These are phyloP conservation scores for Candida hispaniensis DNA, from an alignment of 805 yeast genomes.

Conservation along the genomic window DNA sequence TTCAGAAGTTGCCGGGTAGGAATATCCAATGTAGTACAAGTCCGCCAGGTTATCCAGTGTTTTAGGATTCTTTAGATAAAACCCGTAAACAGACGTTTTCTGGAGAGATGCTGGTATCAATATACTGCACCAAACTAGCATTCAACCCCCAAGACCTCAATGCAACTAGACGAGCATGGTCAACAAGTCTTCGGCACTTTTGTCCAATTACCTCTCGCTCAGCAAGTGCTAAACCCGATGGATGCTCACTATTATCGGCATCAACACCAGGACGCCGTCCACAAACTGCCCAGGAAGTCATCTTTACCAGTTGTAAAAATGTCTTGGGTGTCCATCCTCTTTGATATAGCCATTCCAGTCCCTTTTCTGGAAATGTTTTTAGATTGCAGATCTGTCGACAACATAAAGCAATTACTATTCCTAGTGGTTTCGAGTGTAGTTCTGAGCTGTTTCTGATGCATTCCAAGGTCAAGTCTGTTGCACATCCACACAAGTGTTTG, in stretches of 20 bases:
- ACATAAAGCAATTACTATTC: slow-evolving; percentile 75
- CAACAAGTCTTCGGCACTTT: slow-evolving; percentile 61
- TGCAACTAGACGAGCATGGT: slow-evolving; percentile 54
- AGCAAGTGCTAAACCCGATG: slow-evolving; percentile 35
- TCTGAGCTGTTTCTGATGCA: slow-evolving; percentile 39
- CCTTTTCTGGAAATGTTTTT: slow-evolving; percentile 41
- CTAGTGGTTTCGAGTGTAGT: slow-evolving; percentile 3
- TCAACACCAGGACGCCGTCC: slow-evolving; percentile 41
- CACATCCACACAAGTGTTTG: slow-evolving; percentile 88
- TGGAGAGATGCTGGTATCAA: slow-evolving; percentile 44
- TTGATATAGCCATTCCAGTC: slow-evolving; percentile 33
- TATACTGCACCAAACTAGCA: slow-evolving; percentile 50
- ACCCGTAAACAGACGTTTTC: slow-evolving; percentile 69
- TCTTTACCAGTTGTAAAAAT: slow-evolving; percentile 41
- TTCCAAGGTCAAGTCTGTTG: slow-evolving; percentile 74
- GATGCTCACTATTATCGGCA: slow-evolving; percentile 36
- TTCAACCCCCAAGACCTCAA: slow-evolving; percentile 28
- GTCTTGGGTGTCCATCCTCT: slow-evolving; percentile 24
- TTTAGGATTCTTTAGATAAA: no score
- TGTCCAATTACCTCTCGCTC: slow-evolving; percentile 55
- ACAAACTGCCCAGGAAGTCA: slow-evolving; percentile 85
- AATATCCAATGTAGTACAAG: slow-evolving; percentile 26
- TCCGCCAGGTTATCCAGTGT: no score
- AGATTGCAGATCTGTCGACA: slow-evolving; percentile 77
- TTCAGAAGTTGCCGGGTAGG: no score